These are phyloP conservation scores for Rhynchospora tenuis DNA, from an alignment of 176 grass and related monocot species.

Conservation along the genomic window DNA sequence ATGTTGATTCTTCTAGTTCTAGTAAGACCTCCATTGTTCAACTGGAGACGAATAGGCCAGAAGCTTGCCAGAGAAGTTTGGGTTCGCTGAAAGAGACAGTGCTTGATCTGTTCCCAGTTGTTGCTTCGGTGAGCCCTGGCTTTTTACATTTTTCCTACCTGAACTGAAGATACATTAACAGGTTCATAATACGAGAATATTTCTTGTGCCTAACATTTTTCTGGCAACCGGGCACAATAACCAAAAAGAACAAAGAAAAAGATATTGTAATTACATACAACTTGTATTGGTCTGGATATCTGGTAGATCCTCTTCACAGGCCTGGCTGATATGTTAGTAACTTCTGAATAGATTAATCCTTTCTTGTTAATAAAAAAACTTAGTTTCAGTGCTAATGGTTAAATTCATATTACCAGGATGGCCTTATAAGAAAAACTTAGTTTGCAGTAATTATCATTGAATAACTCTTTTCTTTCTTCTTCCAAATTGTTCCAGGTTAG, in stretches of 20 bases:
- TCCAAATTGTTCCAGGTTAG: constrained; percentile 43
- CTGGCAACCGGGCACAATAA: background rate
- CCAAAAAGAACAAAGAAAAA: background rate
- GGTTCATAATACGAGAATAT: background rate
- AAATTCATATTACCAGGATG: background rate
- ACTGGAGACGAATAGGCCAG: constrained; percentile 19
- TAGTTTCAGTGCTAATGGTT: background rate
- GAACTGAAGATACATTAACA: background rate
- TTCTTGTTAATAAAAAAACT: background rate
- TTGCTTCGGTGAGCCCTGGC: constrained; percentile 14
- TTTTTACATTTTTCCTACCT: background rate
- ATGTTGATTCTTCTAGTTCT: constrained; percentile 21
- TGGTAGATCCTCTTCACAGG: background rate
- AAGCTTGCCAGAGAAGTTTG: background rate
- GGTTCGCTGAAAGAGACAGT: constrained; percentile 21
- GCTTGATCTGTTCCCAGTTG: constrained; percentile 12
- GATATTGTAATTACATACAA: background rate
- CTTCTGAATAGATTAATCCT: background rate
- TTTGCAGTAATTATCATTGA: background rate
- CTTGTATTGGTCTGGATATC: background rate
- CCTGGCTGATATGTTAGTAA: background rate
- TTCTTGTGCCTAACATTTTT: background rate
- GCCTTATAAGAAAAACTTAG: background rate
- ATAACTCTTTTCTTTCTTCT: background rate
- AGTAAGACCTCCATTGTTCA: constrained; percentile 2